Percentiles rank a stretch among this genome's conserved stretches.
Conservation (phyloP, 495 filamentous ascomycete genomes). For the Tuber umbilicatum region DNA sequence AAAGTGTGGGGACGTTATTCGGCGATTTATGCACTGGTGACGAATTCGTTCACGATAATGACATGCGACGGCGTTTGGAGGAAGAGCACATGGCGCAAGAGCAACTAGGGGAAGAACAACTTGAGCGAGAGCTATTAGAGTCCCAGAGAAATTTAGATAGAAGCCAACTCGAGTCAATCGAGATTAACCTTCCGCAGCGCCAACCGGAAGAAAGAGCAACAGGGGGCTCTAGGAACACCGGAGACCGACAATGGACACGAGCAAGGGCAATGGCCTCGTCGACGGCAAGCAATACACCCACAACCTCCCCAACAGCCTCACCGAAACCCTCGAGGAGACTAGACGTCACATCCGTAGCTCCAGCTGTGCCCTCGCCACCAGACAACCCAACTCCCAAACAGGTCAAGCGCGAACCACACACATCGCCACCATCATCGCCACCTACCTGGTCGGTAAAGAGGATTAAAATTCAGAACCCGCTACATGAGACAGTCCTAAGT, state of each 20-base stretch:
- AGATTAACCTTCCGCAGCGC: not conserved
- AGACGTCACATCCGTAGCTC: not conserved
- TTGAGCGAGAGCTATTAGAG: slow-evolving; percentile 12
- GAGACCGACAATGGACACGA: not conserved
- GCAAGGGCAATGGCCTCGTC: slow-evolving; percentile 6
- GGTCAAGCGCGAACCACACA: not conserved
- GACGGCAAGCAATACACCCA: slow-evolving; percentile 4
- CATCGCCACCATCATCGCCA: slow-evolving; percentile 19
- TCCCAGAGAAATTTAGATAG: slow-evolving; percentile 27
- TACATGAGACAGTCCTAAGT: not conserved
- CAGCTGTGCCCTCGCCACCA: not conserved
- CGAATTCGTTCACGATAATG: slow-evolving; percentile 59
- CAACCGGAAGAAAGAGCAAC: not conserved
- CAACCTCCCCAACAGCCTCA: slow-evolving; percentile 7
- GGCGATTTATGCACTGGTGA: slow-evolving; percentile 59
- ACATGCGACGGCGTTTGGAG: slow-evolving; percentile 48
- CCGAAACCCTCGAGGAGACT: slow-evolving; percentile 12
- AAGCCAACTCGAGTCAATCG: not conserved
- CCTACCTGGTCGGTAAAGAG: not conserved
- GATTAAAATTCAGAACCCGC: not conserved
- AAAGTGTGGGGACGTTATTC: slow-evolving; percentile 62
- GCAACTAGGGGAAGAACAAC: slow-evolving; percentile 13
- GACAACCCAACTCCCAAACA: not conserved
- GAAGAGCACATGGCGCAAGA: slow-evolving; percentile 17
- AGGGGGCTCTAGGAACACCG: not conserved